Evolutionary conservation across 176 grass and related monocot genomes (phyloP).

Genomic region (Rhipidocladum racemiflorum): DNA sequence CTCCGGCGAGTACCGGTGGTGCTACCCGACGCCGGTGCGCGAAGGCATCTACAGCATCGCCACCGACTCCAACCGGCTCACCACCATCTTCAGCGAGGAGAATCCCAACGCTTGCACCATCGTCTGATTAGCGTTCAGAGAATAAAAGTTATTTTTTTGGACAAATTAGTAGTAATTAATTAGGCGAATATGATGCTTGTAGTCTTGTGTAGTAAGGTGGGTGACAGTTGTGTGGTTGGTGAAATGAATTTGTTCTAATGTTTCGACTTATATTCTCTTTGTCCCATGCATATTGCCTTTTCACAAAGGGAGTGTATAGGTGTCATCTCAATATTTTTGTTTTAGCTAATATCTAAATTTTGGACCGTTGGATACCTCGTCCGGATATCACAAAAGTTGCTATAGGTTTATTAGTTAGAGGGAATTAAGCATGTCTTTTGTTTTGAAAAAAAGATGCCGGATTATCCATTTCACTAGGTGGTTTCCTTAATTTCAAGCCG

Average conservation of each 20-base stretch:
- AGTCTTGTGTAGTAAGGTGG: background rate
- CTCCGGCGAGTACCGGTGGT: constrained; percentile 67
- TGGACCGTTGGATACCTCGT: no score
- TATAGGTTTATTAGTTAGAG: background rate
- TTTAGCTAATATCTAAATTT: no score
- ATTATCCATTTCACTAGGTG: background rate
- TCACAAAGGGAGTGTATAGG: no score
- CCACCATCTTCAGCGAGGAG: constrained; percentile 91
- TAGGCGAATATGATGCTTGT: constrained; percentile 3
- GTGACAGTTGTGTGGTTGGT: background rate
- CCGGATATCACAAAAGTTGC: background rate
- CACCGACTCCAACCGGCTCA: constrained; percentile 71
- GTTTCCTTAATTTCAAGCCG: no score
- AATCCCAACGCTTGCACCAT: constrained; percentile 91
- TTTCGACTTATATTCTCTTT: constrained; percentile 1
- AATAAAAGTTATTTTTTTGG: constrained; percentile 4
- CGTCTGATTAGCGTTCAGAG: constrained; percentile 31
- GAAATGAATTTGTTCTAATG: constrained; percentile 6
- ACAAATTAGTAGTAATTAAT: background rate
- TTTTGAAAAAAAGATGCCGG: background rate
- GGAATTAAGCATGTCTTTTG: background rate
- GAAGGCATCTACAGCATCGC: constrained; percentile 83
- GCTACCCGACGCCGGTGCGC: constrained; percentile 78
- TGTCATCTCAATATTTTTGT: no score
- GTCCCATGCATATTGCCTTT: background rate